These are phyloP conservation scores for Rhodotorula glutinis DNA, from an alignment of 1,284 basidiomycete genomes.

Conservation along the genomic window DNA sequence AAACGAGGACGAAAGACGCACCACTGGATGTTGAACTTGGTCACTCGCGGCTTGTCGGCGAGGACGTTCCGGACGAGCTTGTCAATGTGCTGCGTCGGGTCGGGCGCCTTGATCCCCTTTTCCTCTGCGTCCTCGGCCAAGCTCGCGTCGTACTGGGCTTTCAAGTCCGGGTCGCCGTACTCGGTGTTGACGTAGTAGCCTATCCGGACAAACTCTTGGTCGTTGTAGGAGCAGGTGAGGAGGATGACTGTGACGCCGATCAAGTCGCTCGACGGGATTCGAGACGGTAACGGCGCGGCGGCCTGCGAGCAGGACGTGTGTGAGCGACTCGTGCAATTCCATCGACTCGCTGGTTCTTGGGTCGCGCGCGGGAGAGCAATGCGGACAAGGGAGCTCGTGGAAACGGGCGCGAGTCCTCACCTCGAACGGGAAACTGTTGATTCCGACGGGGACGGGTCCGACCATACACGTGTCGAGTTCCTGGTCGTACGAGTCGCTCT, in stretches of 20 bases:
- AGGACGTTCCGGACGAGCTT: slow-evolving; percentile 77
- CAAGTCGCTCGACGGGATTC: slow-evolving; percentile 77
- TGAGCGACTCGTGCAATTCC: not conserved
- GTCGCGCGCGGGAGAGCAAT: too few species aligned
- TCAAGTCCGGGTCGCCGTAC: slow-evolving; percentile 90
- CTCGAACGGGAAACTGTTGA: slow-evolving; percentile 97
- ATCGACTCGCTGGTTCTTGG: not conserved
- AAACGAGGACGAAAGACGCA: slow-evolving; percentile 9
- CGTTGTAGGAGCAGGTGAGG: slow-evolving; percentile 81
- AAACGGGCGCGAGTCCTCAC: slow-evolving; percentile 44
- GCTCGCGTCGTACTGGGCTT: slow-evolving; percentile 63
- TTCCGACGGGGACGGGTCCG: slow-evolving; percentile 87
- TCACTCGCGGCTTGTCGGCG: slow-evolving; percentile 89
- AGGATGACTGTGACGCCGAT: slow-evolving; percentile 88
- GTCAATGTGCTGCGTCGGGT: slow-evolving; percentile 54
- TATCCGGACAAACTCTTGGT: slow-evolving; percentile 96
- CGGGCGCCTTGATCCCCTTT: slow-evolving; percentile 33
- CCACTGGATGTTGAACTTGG: slow-evolving; percentile 61
- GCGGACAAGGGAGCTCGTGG: too few species aligned
- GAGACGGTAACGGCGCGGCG: slow-evolving; percentile 58
- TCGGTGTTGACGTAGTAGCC: slow-evolving; percentile 99
- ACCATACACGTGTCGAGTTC: slow-evolving; percentile 55
- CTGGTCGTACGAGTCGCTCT: slow-evolving; percentile 84
- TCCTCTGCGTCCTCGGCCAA: slow-evolving; percentile 53
- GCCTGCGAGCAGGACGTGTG: slow-evolving; percentile 47